phyloP scores from a whole-genome alignment of 1,284 basidiomycete species.

The Singerocomus rubriflavus region DNA sequence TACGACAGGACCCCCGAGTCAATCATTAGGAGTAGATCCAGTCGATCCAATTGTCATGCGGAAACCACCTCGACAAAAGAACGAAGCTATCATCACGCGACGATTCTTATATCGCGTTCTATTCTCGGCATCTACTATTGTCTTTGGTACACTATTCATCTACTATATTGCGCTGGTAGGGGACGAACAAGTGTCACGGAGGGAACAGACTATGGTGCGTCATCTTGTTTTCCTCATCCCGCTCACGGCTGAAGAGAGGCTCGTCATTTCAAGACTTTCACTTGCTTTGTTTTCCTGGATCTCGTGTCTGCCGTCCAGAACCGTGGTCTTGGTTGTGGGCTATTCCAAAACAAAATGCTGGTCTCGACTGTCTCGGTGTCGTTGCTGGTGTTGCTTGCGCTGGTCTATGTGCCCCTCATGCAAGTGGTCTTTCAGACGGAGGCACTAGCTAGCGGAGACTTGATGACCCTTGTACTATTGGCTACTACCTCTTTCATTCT shows the following conservation, averaged over 20 bases:
- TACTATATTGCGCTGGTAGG: conserved; percentile 75
- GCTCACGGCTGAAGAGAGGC: not conserved
- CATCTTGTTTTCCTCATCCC: not conserved
- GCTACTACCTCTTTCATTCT: conserved; percentile 66
- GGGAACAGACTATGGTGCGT: conserved; percentile 93
- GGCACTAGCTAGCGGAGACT: conserved; percentile 65
- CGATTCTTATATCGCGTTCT: conserved; percentile 76
- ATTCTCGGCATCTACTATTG: conserved; percentile 91
- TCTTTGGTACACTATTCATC: conserved; percentile 84
- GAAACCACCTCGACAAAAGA: conserved; percentile 84
- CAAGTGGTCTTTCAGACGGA: conserved; percentile 95
- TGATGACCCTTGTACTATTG: conserved; percentile 71
- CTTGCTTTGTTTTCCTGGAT: conserved; percentile 95
- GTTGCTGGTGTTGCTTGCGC: conserved; percentile 75
- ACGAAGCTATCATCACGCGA: conserved; percentile 80
- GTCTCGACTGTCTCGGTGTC: conserved; percentile 84
- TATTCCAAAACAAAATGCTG: conserved; percentile 87
- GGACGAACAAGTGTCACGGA: conserved; percentile 75
- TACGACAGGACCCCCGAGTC: conserved; percentile 81
- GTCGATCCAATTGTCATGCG: conserved; percentile 90
- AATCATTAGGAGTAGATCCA: conserved; percentile 95
- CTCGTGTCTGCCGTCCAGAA: conserved; percentile 94
- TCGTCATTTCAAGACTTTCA: conserved; percentile 72
- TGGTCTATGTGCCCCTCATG: conserved; percentile 90
- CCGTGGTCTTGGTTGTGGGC: conserved; percentile 79